Evolutionary conservation across 2,329 filamentous ascomycete species (phyloP).

Genomic region (Colletotrichum paranaense): DNA sequence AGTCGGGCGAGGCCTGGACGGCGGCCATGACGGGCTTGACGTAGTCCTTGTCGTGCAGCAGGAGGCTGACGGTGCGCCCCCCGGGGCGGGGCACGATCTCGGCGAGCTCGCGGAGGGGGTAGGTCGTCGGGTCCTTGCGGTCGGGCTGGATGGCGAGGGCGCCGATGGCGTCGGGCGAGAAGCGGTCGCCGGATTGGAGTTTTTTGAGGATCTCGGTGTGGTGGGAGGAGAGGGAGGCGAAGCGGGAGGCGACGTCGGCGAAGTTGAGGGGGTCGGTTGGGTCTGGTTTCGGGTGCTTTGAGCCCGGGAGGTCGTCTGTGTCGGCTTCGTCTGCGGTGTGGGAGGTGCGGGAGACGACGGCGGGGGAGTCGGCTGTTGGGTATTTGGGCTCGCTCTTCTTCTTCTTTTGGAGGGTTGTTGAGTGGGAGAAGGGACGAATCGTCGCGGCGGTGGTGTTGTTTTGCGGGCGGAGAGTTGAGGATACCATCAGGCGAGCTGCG

Average conservation of each 20-base stretch:
- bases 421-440: constrained; percentile 45
- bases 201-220: constrained; percentile 54
- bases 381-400: constrained; percentile 43
- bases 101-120: constrained; percentile 66
- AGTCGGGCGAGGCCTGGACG: constrained; percentile 62
- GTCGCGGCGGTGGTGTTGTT: not conserved
- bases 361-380: constrained; percentile 35
- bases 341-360: constrained; percentile 33
- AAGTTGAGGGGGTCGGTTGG: constrained; percentile 61
- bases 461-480: not conserved
- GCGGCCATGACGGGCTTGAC: constrained; percentile 68
- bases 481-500: constrained; percentile 20
- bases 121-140: constrained; percentile 44
- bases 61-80: constrained; percentile 53
- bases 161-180: constrained; percentile 63
- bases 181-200: constrained; percentile 60
- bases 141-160: constrained; percentile 53
- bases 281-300: constrained; percentile 45
- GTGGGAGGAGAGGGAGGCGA: constrained; percentile 53
- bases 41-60: constrained; percentile 55
- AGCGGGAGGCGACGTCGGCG: constrained; percentile 58
- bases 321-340: constrained; percentile 38
- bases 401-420: constrained; percentile 49
- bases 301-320: constrained; percentile 33
- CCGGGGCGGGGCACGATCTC: constrained; percentile 61